Conservation (phyloP, 139 green algal genomes). For the Picochlorum sp. region DNA sequence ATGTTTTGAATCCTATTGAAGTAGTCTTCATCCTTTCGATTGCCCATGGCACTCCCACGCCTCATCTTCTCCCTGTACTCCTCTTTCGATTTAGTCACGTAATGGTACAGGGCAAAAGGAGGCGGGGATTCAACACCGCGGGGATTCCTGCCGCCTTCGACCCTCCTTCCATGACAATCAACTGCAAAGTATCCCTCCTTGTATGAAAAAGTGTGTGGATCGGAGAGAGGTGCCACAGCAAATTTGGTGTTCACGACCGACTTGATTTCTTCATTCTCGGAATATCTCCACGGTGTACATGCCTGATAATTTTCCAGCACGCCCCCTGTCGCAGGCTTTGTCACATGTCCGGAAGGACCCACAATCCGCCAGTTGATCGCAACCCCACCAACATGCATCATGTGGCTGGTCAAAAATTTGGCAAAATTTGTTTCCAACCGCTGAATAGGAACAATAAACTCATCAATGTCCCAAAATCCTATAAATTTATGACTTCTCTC, state of each 20-base stretch:
- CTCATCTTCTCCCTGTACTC: constrained; percentile 19
- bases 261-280: constrained; percentile 10
- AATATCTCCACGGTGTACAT: constrained; percentile 5
- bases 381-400: constrained; percentile 10
- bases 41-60: constrained; percentile 19
- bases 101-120: constrained; percentile 13
- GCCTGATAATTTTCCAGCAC: constrained; percentile 1
- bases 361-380: constrained; percentile 14
- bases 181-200: constrained; percentile 11
- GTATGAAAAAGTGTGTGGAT: constrained; percentile 23
- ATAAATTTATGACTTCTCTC: constrained; percentile 9
- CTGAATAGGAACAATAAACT: constrained; percentile 14
- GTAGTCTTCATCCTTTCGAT: constrained; percentile 13
- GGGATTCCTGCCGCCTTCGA: background rate
- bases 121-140: background rate
- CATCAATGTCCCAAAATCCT: constrained; percentile 23
- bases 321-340: background rate
- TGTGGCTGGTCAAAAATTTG: background rate
- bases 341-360: constrained; percentile 6
- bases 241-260: constrained; percentile 15
- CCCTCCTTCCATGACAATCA: background rate
- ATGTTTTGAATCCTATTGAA: constrained; percentile 10
- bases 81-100: constrained; percentile 11
- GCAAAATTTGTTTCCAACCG: background rate
- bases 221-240: constrained; percentile 6